phyloP scores from a whole-genome alignment of 2,329 filamentous ascomycete species.

The Pseudopithomyces chartarum region DNA sequence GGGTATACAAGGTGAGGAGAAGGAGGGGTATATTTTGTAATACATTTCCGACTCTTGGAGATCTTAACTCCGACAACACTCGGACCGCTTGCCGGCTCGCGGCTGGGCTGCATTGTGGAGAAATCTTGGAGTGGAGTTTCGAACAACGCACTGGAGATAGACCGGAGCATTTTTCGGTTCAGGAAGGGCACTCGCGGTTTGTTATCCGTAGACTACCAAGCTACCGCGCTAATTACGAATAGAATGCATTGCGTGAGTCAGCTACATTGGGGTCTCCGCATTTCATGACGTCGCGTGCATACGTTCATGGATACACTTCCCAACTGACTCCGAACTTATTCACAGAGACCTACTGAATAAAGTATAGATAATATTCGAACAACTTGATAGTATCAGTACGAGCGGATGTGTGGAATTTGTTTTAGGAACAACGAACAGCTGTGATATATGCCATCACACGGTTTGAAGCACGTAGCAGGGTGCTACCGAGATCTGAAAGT shows the following conservation, averaged over 20 bases:
- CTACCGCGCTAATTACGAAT: constrained; percentile 5
- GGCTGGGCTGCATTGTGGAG: neutral
- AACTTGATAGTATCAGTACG: no score
- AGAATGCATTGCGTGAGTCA: constrained; percentile 19
- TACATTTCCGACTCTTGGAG: constrained; percentile 8
- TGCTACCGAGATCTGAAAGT: neutral
- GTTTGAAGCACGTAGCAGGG: no score
- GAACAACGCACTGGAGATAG: constrained; percentile 8
- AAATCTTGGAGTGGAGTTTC: neutral
- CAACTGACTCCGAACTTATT: neutral
- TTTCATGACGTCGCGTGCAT: constrained; percentile 7
- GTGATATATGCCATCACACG: no score
- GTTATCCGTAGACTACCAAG: constrained; percentile 31
- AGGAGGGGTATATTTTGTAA: constrained; percentile 19
- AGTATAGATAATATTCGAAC: no score
- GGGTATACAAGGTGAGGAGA: constrained; percentile 11
- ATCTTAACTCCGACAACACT: constrained; percentile 12
- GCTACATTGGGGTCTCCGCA: constrained; percentile 5
- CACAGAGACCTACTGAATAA: no score
- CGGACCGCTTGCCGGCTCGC: constrained; percentile 9
- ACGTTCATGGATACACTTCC: neutral
- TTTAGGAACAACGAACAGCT: no score
- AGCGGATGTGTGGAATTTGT: no score
- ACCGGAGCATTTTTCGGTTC: no score
- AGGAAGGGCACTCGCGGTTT: constrained; percentile 23